These are phyloP conservation scores for Endothia cerciana DNA, from an alignment of 2,329 filamentous ascomycete genomes.

Conservation along the genomic window DNA sequence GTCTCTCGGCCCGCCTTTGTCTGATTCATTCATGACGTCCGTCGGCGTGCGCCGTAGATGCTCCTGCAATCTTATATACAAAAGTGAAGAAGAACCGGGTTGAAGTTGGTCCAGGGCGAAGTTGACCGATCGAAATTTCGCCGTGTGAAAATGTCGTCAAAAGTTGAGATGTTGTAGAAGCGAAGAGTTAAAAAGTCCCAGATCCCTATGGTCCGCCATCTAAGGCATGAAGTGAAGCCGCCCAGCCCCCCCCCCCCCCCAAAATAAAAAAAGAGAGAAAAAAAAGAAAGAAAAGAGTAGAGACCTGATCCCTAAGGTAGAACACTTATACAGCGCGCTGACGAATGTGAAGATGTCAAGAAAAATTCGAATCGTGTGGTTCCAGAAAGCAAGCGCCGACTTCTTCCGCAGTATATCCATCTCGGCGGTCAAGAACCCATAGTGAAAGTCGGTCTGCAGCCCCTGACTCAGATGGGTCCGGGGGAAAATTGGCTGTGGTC, in stretches of 20 bases:
- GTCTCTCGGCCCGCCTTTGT: conserved; percentile 15
- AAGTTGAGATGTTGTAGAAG: conserved; percentile 4
- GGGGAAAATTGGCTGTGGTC: not conserved
- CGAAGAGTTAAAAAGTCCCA: conserved; percentile 4
- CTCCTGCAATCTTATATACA: conserved; percentile 24
- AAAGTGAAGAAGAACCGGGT: conserved; percentile 16
- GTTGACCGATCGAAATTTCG: conserved; percentile 1
- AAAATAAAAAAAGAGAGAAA: conserved; percentile 11
- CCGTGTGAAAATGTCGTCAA: conserved; percentile 5
- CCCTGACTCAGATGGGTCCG: conserved; percentile 13
- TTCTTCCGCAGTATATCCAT: conserved; percentile 16
- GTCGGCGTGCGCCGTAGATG: conserved; percentile 17
- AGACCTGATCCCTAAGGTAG: conserved; percentile 2
- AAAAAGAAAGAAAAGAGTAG: not conserved
- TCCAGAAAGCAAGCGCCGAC: conserved; percentile 7
- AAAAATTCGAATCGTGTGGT: not conserved
- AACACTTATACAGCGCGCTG: conserved; percentile 3
- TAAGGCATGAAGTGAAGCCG: conserved; percentile 25
- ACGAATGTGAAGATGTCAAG: conserved; percentile 6
- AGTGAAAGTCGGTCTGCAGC: conserved; percentile 16
- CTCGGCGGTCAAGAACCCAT: conserved; percentile 15
- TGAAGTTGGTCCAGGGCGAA: conserved; percentile 22
- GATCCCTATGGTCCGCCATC: conserved; percentile 23
- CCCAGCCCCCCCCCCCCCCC: no score
- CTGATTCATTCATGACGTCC: conserved; percentile 24